phyloP scores from a whole-genome alignment of 495 filamentous ascomycete genomes.

The Aspergillus taichungensis region DNA sequence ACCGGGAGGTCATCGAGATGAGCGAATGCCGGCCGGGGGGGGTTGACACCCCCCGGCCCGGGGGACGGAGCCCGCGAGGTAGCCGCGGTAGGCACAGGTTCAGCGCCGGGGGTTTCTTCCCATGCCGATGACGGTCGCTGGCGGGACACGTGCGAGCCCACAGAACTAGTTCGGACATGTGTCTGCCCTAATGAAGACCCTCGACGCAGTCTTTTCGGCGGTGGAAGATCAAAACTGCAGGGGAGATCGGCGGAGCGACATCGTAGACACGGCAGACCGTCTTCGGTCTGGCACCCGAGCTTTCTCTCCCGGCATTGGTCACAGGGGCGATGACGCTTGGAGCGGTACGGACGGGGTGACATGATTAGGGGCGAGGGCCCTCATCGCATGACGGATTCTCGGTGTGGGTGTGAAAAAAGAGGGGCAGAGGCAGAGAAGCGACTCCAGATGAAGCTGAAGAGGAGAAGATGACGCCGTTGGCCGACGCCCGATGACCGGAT shows the following conservation, averaged over 20 bases:
- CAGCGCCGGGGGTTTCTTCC: not conserved
- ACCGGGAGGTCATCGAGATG: constrained; percentile 10
- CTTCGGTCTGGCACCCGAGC: constrained; percentile 25
- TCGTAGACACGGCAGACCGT: constrained; percentile 20
- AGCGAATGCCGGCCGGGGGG: constrained; percentile 4
- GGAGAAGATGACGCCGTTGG: too few species aligned
- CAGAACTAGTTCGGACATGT: too few species aligned
- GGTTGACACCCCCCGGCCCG: not conserved
- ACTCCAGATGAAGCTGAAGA: too few species aligned
- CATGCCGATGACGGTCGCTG: not conserved
- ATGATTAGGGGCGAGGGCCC: not conserved
- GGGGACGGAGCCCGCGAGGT: not conserved
- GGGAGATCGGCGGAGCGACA: constrained; percentile 19
- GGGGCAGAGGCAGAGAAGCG: too few species aligned
- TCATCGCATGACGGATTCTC: too few species aligned
- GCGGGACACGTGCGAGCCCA: too few species aligned
- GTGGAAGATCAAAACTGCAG: constrained; percentile 25
- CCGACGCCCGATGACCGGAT: too few species aligned
- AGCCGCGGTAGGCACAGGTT: not conserved
- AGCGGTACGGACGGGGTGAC: constrained; percentile 27
- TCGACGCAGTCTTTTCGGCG: constrained; percentile 16
- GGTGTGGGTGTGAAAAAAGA: too few species aligned
- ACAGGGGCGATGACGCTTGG: constrained; percentile 30
- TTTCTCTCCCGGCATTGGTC: constrained; percentile 31
- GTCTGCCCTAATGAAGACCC: not conserved